These are phyloP conservation scores for Aureobasidium sp. DNA, from an alignment of 2,329 filamentous ascomycete species.

Conservation along the genomic window DNA sequence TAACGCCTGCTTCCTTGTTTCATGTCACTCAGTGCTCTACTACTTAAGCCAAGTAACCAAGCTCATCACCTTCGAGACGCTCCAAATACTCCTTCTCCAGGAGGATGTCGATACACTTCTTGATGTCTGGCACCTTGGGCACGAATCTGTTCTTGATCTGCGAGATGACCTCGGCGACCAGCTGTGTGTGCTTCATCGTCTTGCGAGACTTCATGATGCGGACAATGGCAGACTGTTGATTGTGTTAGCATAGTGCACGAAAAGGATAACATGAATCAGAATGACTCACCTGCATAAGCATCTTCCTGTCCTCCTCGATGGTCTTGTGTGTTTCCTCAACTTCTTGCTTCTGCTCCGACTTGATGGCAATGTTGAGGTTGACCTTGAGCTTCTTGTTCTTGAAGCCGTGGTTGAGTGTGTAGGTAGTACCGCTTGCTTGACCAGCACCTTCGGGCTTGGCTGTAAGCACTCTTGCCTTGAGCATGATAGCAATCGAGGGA, in stretches of 20 bases:
- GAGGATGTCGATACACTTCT: conserved; percentile 98
- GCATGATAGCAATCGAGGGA: conserved; percentile 72
- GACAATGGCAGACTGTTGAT: conserved; percentile 83
- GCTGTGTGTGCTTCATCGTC: conserved; percentile 93
- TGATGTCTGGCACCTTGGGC: conserved; percentile 90
- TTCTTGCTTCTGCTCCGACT: conserved; percentile 93
- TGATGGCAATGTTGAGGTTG: conserved; percentile 90
- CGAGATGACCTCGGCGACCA: conserved; percentile 90
- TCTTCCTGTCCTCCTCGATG: conserved; percentile 94
- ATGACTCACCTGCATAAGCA: conserved; percentile 81
- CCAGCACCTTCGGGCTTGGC: conserved; percentile 66
- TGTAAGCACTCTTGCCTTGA: conserved; percentile 85
- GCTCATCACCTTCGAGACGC: conserved; percentile 85
- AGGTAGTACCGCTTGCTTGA: conserved; percentile 67
- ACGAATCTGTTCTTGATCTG: conserved; percentile 91
- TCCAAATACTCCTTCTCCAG: conserved; percentile 99
- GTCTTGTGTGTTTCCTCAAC: conserved; percentile 98
- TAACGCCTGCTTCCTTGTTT: conserved; percentile 1
- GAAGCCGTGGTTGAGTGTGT: conserved; percentile 85
- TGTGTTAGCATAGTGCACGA: conserved; percentile 24
- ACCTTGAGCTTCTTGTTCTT: conserved; percentile 98
- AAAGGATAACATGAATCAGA: background rate
- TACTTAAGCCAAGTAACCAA: conserved; percentile 76
- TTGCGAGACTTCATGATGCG: conserved; percentile 99
- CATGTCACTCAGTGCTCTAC: conserved; percentile 21